Percentiles rank a stretch among this genome's conserved stretches.
Evolutionary conservation across 805 yeast species (phyloP).

Genomic region (Lachancea lanzarotensis): DNA sequence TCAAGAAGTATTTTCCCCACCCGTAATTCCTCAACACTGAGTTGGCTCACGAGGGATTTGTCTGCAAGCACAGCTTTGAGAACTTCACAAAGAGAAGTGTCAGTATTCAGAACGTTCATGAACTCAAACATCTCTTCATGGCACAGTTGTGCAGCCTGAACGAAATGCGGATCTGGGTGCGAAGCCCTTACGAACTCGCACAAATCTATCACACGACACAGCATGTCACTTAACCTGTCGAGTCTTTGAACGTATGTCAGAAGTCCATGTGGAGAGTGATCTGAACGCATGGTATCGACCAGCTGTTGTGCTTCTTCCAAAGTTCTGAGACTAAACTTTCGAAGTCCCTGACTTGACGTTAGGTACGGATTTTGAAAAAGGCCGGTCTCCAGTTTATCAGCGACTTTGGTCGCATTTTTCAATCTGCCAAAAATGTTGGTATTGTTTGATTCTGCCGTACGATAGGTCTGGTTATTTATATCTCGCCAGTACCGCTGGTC

Average conservation of each 20-base stretch:
- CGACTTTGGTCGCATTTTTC: not conserved
- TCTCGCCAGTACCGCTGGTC: conserved; percentile 50
- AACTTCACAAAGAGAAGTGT: conserved; percentile 58
- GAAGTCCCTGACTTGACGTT: conserved; percentile 62
- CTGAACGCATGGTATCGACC: conserved; percentile 48
- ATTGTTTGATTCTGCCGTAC: conserved; percentile 4
- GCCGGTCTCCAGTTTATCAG: conserved; percentile 40
- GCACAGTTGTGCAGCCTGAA: conserved; percentile 75
- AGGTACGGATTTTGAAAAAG: conserved; percentile 69
- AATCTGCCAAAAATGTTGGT: conserved; percentile 5
- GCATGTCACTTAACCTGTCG: conserved; percentile 78
- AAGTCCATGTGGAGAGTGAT: conserved; percentile 39
- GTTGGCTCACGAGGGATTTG: conserved; percentile 21
- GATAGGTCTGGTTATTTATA: conserved; percentile 36
- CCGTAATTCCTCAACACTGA: conserved; percentile 68
- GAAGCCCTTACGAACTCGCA: conserved; percentile 87
- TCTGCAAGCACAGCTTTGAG: conserved; percentile 50
- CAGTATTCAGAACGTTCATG: conserved; percentile 88
- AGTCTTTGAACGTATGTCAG: conserved; percentile 52
- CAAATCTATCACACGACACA: conserved; percentile 89
- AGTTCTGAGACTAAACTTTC: conserved; percentile 58
- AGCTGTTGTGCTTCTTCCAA: conserved; percentile 58
- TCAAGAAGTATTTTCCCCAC: conserved; percentile 76
- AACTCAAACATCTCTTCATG: conserved; percentile 87
- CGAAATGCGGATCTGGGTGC: conserved; percentile 70